phyloP scores from a whole-genome alignment of 108 stramenopile species.

The Fistulifera pelliculosa region DNA sequence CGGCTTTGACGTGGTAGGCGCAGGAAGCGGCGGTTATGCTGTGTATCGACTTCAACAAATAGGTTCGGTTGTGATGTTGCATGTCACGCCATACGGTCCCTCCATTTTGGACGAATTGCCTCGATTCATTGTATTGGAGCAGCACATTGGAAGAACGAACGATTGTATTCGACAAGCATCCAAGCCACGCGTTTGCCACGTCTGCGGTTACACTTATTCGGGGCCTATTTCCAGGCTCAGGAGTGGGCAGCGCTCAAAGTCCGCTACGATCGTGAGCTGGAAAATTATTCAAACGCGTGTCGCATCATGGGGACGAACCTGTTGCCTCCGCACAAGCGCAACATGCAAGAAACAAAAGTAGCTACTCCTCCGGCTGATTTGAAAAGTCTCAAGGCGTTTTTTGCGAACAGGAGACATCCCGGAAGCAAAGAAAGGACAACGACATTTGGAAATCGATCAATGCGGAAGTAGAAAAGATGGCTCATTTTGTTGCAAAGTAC shows the following conservation, averaged over 20 bases:
- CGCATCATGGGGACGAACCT: conserved; percentile 23
- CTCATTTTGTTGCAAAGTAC: conserved; percentile 23
- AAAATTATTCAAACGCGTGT: conserved; percentile 44
- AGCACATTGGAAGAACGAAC: neutral
- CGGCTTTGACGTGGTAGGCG: conserved; percentile 28
- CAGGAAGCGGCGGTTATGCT: conserved; percentile 47
- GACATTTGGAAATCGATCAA: conserved; percentile 28
- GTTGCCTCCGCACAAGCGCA: conserved; percentile 7
- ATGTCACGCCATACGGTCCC: conserved; percentile 68
- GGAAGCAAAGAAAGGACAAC: conserved; percentile 27
- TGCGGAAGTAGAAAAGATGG: conserved; percentile 22
- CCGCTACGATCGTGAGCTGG: conserved; percentile 36
- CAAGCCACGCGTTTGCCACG: conserved; percentile 6
- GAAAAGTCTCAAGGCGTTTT: conserved; percentile 46
- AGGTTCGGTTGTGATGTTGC: conserved; percentile 28
- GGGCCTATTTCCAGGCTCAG: conserved; percentile 64
- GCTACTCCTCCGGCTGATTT: conserved; percentile 49
- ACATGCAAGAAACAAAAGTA: conserved; percentile 8
- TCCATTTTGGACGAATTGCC: conserved; percentile 57
- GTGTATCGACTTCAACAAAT: conserved; percentile 26
- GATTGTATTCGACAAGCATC: conserved; percentile 15
- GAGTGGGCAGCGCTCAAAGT: conserved; percentile 56
- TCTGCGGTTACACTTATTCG: conserved; percentile 38
- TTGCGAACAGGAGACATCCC: conserved; percentile 18
- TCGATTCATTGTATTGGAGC: conserved; percentile 51